Evolutionary conservation across 257 asterid genomes (phyloP).

Genomic region (Datura wrightii): DNA sequence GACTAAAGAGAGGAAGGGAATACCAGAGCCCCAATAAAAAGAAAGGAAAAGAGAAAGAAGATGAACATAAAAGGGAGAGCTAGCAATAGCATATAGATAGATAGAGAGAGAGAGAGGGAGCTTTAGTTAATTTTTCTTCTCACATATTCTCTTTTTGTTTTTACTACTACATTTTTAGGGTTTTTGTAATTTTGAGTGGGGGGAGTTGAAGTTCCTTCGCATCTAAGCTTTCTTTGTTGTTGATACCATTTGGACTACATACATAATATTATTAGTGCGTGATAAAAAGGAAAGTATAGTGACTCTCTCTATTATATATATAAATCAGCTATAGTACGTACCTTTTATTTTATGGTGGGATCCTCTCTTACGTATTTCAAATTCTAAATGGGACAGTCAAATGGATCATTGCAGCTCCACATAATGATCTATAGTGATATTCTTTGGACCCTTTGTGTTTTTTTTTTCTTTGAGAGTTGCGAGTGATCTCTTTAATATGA

Average conservation of each 20-base stretch:
- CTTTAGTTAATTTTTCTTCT: constrained; percentile 34
- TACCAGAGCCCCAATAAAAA: constrained; percentile 42
- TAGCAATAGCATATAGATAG: neutral
- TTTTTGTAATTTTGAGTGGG: constrained; percentile 43
- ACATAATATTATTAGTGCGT: constrained; percentile 37
- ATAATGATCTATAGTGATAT: constrained; percentile 24
- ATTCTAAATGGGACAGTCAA: constrained; percentile 31
- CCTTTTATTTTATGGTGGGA: constrained; percentile 31
- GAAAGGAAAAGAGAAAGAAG: constrained; percentile 33
- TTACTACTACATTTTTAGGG: constrained; percentile 43
- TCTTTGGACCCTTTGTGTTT: constrained; percentile 24
- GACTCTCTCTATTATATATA: constrained; percentile 34
- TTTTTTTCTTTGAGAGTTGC: neutral
- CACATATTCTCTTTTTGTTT: constrained; percentile 41
- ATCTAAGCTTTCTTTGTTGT: constrained; percentile 44
- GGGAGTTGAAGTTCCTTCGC: constrained; percentile 44
- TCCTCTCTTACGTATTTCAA: constrained; percentile 32
- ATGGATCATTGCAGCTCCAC: constrained; percentile 21
- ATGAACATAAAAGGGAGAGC: constrained; percentile 32
- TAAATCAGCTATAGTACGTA: neutral
- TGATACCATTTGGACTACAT: constrained; percentile 26
- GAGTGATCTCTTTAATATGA: no score
- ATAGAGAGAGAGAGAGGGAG: neutral
- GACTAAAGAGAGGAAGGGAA: constrained; percentile 37
- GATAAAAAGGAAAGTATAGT: constrained; percentile 37